Base-by-base conservation (phyloP, 768 basidiomycete species). In the Epithele typhae region DNA sequence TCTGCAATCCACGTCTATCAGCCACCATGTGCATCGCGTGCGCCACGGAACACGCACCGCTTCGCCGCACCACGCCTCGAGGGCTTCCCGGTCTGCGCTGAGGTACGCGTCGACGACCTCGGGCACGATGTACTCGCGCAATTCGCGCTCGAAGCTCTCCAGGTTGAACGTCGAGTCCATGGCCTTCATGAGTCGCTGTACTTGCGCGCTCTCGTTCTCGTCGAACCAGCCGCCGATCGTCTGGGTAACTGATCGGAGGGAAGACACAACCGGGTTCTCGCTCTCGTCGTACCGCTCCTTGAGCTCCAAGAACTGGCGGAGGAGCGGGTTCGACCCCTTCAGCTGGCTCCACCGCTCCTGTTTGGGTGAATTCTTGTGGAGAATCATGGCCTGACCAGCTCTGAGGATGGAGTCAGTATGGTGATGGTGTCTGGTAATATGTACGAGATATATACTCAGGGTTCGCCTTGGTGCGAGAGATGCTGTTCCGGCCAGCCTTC, bases 121-220 rank as follows among this genome's bases (percentile, higher is more conserved):
- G 0, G 96, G 96, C 3, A 99, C 81, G 52, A 99, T 99, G 59
- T 97, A 99, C 67, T 98, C 96, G 49, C 94, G 71, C 47, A 98
- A 64, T 61, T 98, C 96, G 49, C 85, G 75, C 59, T 92, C 86
- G 60, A 96, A 98, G 25, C 72, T 68, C 61, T 97, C 96, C 59
- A 85, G 79, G 45, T 78, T 83, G 68, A 96, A 99, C 22, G 67
- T 63, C 4, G 96, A 92, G 64, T 99, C 96, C 60, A 97, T 72
- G n/a, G 72, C 63, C 64, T 83, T 88, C 81, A 97, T 90, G 61
- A 84, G 67, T 49, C 90, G 77, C 59, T 86, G 82, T 24, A 98
- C 95, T 64, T 89, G 88, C n/a, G 96, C 96, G 37, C 87, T 93
- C 71, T 99, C 96, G 61, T 90, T 99, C 71, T 99, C 96, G 48